Percentiles rank a stretch among this genome's conserved stretches.
Conservation (phyloP, 139 green algal species). For the Picochlorum costavermella region DNA sequence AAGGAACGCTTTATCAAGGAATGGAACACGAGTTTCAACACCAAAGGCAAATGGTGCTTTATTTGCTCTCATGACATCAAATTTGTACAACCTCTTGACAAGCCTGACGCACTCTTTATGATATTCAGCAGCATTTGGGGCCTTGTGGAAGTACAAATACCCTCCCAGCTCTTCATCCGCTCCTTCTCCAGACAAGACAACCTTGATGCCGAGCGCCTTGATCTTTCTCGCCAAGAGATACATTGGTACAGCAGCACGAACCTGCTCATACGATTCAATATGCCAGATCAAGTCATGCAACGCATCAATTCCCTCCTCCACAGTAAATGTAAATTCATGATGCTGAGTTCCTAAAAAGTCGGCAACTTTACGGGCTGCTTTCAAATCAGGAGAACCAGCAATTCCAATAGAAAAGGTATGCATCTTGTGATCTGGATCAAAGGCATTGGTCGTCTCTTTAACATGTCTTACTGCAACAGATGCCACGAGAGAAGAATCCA, state of each 20-base stretch:
- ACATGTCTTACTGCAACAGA: constrained; percentile 62
- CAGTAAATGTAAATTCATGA: constrained; percentile 96
- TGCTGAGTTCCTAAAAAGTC: constrained; percentile 88
- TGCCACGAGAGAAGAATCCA: constrained; percentile 90
- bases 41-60: constrained; percentile 92
- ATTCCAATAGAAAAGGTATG: constrained; percentile 91
- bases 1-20: constrained; percentile 90
- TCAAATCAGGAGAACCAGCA: constrained; percentile 82
- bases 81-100: constrained; percentile 82
- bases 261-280: constrained; percentile 86
- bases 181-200: constrained; percentile 94
- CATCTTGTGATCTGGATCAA: constrained; percentile 48
- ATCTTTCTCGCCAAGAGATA: constrained; percentile 94
- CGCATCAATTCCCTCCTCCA: constrained; percentile 90
- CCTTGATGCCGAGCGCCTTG: constrained; percentile 90
- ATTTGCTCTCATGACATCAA: constrained; percentile 92
- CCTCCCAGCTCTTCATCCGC: constrained; percentile 93
- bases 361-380: constrained; percentile 79
- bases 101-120: constrained; percentile 83
- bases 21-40: constrained; percentile 89
- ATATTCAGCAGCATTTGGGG: constrained; percentile 74
- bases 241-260: constrained; percentile 90
- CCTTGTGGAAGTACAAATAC: constrained; percentile 99
- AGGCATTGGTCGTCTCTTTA: constrained; percentile 44
- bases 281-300: constrained; percentile 92